Evolutionary conservation across 2,329 filamentous ascomycete genomes (phyloP).

Genomic region (Hymenoscyphus fructigenus): DNA sequence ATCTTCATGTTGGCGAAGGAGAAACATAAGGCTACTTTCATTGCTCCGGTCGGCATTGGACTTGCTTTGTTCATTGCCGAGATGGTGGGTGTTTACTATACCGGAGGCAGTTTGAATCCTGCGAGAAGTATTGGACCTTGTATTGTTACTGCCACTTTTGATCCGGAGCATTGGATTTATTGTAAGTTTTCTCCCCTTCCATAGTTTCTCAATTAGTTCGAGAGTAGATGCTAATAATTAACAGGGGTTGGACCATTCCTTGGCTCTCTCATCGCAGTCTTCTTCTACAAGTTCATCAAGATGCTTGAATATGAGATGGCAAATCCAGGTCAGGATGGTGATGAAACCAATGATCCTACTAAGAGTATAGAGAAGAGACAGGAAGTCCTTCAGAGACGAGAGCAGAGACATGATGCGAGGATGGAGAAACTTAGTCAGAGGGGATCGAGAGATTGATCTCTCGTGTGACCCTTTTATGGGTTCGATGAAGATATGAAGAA

Average conservation of each 20-base stretch:
- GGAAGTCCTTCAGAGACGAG: slow-evolving; percentile 1
- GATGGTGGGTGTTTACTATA: slow-evolving; percentile 41
- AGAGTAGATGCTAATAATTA: neutral
- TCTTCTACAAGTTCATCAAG: slow-evolving; percentile 50
- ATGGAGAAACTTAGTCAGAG: neutral
- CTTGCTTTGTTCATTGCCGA: slow-evolving; percentile 48
- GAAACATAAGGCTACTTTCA: slow-evolving; percentile 47
- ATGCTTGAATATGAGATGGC: slow-evolving; percentile 49
- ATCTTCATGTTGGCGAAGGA: slow-evolving; percentile 51
- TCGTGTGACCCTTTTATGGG: no score
- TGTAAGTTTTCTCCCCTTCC: slow-evolving; percentile 28
- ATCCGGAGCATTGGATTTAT: slow-evolving; percentile 49
- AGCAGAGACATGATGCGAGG: neutral
- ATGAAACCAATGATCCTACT: slow-evolving; percentile 7
- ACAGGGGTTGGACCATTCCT: slow-evolving; percentile 48
- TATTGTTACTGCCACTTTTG: slow-evolving; percentile 45
- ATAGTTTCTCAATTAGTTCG: neutral
- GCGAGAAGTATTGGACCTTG: slow-evolving; percentile 49
- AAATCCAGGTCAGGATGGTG: slow-evolving; percentile 46
- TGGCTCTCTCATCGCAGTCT: slow-evolving; percentile 47
- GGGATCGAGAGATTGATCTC: neutral
- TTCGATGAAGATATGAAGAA: no score
- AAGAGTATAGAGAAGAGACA: slow-evolving; percentile 3
- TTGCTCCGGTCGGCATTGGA: slow-evolving; percentile 48
- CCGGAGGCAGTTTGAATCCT: slow-evolving; percentile 50